Evolutionary conservation across 2,329 filamentous ascomycete species (phyloP), one percentile per base, ranked within the genome.

Genomic region (Trichoderma endophyticum): DNA sequence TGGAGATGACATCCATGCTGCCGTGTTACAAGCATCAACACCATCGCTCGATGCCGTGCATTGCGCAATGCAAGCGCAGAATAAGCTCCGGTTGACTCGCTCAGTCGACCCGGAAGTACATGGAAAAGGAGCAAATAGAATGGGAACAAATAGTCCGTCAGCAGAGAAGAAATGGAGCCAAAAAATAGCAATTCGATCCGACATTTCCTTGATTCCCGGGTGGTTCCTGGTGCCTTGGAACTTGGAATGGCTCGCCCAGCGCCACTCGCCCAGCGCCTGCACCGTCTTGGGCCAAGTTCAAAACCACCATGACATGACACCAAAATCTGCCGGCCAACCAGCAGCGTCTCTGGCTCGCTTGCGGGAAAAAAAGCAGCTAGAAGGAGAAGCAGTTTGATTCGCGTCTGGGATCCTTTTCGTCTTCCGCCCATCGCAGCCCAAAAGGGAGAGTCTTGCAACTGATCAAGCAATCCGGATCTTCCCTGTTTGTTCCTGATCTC

Each of bases 191-290:
- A n/a, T 43, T 43, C 39, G 39, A 43, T 43, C 56, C 7, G 6
- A 9, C 28, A 21, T 62, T 43, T 48, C 43, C 66, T 54, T 61
- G 70, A 48, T 61, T 43, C 15, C 39, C 39, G 11, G 57, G 66
- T 51, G 66, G 66, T 70, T 70, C 66, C 66, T 70, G 66, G 66
- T 62, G 66, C 57, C 63, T 70, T 70, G 39, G 39, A 61, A 66
- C 63, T 70, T 70, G 39, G 39, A 61, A 66, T 18, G 63, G 63
- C 48, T 26, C 65, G 26, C n/a, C n/a, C 26, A 36, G n/a, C 66
- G 66, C 36, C 36, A 61, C 34, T 43, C 56, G 14, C 30, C 43
- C 68, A 64, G 68, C 68, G 68, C 59, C 68, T 64, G 68, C 68
- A 54, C 65, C 54, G 26, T 30, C 36, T 70, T 70, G 28, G 66